Base-by-base conservation (phyloP, 192 early-diverging fungal species). In the Backusella morwellensis region DNA sequence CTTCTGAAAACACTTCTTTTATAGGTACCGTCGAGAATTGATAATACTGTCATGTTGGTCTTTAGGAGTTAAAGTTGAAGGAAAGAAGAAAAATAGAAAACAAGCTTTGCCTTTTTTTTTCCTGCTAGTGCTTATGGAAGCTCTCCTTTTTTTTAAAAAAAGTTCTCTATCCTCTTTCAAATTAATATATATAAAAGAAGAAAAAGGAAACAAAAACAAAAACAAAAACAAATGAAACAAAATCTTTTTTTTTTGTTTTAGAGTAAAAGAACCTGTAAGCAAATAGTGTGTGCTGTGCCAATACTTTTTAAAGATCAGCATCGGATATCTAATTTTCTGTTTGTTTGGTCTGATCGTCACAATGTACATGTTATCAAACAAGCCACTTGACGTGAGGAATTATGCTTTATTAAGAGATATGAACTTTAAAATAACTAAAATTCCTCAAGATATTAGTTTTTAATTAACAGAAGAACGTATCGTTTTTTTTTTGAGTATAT, bases 11-110 rank as follows among this genome's bases (percentile, higher is more conserved):
- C 23, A 12, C 56, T 63, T 29, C 12, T 63, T 29, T 12, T 63
- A 29, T 63, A 63, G 23, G 56, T 14, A 32, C 56, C 56, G 56
- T 63, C 56, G 56, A 63, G 56, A 63, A 63, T 63, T 63, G 56
- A 59, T 59, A 59, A 23, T 59, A 59, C 54, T 23, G 54, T 59
- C 54, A 59, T 59, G 21, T 21, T 23, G 11, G 7, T 8, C 0
- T 23, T 23, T 23, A 26, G 23, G 21, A 26, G 54, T 23, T 8
- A 59, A 59, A 59, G 54, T 21, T 21, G 23, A 59, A 59, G 23
- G 11, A 59, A 59, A 8, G 19, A 59, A 59, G 17, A 59, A 59
- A 12, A 59, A 59, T 59, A 59, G 54, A 59, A 59, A 26, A 59
- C 54, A 59, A 26, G 11, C 0, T 59, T 23, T 12, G 21, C 0